A percentile compares a stretch with the other conserved stretches of the same genome.
Conservation (phyloP, 495 filamentous ascomycete species). For the Sporormia fimetaria region DNA sequence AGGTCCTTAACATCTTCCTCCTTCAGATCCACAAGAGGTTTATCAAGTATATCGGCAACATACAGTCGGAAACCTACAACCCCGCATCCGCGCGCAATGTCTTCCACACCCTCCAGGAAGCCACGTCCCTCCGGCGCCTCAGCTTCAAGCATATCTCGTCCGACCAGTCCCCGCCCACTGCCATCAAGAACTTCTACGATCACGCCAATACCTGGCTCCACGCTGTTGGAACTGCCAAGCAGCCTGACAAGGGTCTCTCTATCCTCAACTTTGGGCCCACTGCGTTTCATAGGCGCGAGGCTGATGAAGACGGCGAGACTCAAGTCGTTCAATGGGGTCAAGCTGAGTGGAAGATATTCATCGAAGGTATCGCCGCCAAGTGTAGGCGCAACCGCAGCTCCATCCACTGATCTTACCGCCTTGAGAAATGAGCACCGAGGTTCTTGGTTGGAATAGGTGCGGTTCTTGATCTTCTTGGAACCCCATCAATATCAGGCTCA, state of each 20-base stretch:
- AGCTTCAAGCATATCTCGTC: slow-evolving; percentile 7
- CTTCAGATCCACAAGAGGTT: slow-evolving; percentile 5
- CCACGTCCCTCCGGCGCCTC: not conserved
- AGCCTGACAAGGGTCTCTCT: slow-evolving; percentile 2
- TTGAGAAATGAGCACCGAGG: too few relatives aligned
- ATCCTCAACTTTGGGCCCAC: slow-evolving; percentile 7
- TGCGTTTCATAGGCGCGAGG: slow-evolving; percentile 7
- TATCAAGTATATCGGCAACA: not conserved
- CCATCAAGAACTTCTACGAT: slow-evolving; percentile 15
- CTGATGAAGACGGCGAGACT: slow-evolving; percentile 1
- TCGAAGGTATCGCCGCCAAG: slow-evolving; percentile 5
- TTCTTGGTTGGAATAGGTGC: too few relatives aligned
- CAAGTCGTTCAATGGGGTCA: slow-evolving; percentile 11
- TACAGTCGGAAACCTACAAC: slow-evolving; percentile 7
- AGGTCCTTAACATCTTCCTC: slow-evolving; percentile 8
- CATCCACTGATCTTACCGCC: too few relatives aligned
- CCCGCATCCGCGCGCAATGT: not conserved
- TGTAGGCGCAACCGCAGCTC: too few relatives aligned
- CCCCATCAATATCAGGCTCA: too few relatives aligned
- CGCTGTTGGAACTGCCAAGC: not conserved
- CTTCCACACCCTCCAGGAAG: slow-evolving; percentile 8
- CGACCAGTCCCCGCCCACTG: slow-evolving; percentile 7
- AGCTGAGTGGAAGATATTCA: slow-evolving; percentile 4
- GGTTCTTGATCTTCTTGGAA: too few relatives aligned
- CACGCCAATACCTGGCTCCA: slow-evolving; percentile 7